These are phyloP conservation scores for Kwoniella sp. DNA, from an alignment of 768 basidiomycete species.

Conservation along the genomic window DNA sequence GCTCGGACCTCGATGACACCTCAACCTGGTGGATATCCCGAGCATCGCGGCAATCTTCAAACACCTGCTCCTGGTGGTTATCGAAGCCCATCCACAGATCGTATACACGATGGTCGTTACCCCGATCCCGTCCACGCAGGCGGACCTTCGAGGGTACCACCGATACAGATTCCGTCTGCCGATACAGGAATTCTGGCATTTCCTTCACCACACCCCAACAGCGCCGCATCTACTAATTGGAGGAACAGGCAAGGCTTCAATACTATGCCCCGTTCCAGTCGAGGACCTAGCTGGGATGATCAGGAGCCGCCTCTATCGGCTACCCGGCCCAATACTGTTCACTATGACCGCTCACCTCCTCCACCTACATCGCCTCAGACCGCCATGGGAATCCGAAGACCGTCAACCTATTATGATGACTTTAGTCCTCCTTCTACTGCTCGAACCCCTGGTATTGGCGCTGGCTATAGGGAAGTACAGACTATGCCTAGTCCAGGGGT, in stretches of 20 bases:
- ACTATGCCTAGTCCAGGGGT: conserved; percentile 1
- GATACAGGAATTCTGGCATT: conserved; percentile 30
- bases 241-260: conserved; percentile 10
- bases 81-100: conserved; percentile 36
- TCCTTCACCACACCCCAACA: conserved; percentile 37
- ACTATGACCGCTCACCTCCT: conserved; percentile 43
- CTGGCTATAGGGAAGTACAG: conserved; percentile 3
- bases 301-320: conserved; percentile 9
- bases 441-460: conserved; percentile 12
- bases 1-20: conserved; percentile 24
- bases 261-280: conserved; percentile 6
- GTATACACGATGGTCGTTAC: conserved; percentile 42
- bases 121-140: conserved; percentile 33
- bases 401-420: conserved; percentile 38
- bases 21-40: conserved; percentile 20
- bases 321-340: conserved; percentile 28
- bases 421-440: conserved; percentile 29
- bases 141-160: conserved; percentile 18
- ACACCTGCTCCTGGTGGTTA: conserved; percentile 8
- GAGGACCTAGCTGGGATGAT: conserved; percentile 21
- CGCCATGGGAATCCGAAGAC: conserved; percentile 27
- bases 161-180: conserved; percentile 11
- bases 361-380: conserved; percentile 36
- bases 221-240: conserved; percentile 1
- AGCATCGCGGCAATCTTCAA: conserved; percentile 6